Base-by-base conservation (phyloP, 2,329 filamentous ascomycete species). In the Fusarium verticillioides region DNA sequence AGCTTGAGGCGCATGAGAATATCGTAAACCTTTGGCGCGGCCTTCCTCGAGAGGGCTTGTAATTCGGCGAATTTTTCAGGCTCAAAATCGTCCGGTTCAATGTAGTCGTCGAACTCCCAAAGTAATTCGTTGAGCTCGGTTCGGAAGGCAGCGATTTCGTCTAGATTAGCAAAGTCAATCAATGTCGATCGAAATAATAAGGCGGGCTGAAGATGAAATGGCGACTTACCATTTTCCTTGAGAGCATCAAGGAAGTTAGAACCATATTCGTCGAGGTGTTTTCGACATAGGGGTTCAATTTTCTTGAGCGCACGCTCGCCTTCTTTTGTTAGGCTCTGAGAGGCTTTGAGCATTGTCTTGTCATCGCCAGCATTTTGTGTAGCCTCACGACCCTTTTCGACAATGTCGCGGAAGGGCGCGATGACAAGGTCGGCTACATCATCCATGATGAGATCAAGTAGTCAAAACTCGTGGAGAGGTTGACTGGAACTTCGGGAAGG, bases 81-180 rank as follows among this genome's bases (percentile, higher is more conserved):
- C n/a, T 89, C 86, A 68, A 89, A 90, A 30, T 82, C 82, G 39
- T 87, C 84, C 19, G 80, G 73, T 56, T 87, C 85, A 68, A 86
- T 79, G 70, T 82, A 88, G 60, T 90, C 87, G 62, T 90, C 88
- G 72, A 90, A 89, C 58, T 87, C 87, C 84, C 87, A 90, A 11
- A 89, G 79, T 30, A 88, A 75, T 52, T 87, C 84, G 65, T 83
- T 85, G 44, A 90, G 80, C 62, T 85, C 82, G 23, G 82, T 81
- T 50, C 87, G 83, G 65, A 84, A 85, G 49, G 83, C 79, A 60
- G 85, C 84, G 59, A 90, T 87, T 39, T 85, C 85, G 62, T 86
- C 88, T 69, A 19, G 23, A 15, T 42, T 18, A 26, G 12, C 26
- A 30, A 62, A 59, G 68, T 79, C 60, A 79, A 65, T 59, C 26